Evolutionary conservation across 2,329 filamentous ascomycete genomes (phyloP).

Genomic region (Aureobasidium mangrovei): DNA sequence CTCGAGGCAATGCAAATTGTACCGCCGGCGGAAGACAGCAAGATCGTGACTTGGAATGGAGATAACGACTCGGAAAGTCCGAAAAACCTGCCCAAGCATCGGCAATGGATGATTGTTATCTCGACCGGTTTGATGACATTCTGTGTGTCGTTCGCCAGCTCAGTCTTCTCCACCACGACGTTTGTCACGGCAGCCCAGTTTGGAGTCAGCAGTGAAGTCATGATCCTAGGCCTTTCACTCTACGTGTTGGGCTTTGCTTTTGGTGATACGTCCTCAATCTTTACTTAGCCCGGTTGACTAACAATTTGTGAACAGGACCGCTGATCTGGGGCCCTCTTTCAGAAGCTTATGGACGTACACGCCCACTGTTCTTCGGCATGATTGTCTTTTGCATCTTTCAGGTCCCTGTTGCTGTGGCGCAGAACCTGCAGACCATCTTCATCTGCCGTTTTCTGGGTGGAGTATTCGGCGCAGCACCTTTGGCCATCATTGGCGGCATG

Average conservation of each 20-base stretch:
- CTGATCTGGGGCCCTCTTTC: constrained; percentile 45
- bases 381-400: constrained; percentile 44
- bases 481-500: constrained; percentile 41
- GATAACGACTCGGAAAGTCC: constrained; percentile 19
- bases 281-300: not conserved
- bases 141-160: constrained; percentile 18
- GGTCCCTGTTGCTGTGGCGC: constrained; percentile 44
- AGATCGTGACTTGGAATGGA: constrained; percentile 21
- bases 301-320: not conserved
- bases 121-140: constrained; percentile 21
- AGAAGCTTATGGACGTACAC: constrained; percentile 46
- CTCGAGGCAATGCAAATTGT: constrained; percentile 2
- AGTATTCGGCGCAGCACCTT: constrained; percentile 40
- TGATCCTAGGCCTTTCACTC: constrained; percentile 41
- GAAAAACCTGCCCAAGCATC: constrained; percentile 16
- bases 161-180: constrained; percentile 38
- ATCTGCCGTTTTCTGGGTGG: constrained; percentile 46
- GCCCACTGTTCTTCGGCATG: constrained; percentile 42
- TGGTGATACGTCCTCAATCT: not conserved
- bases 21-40: constrained; percentile 9
- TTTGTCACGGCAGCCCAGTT: constrained; percentile 34
- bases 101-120: constrained; percentile 22
- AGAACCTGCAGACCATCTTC: constrained; percentile 45
- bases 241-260: constrained; percentile 32
- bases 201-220: constrained; percentile 36